phyloP scores from a whole-genome alignment of 1,284 basidiomycete species.

The Dichomitus squalens region DNA sequence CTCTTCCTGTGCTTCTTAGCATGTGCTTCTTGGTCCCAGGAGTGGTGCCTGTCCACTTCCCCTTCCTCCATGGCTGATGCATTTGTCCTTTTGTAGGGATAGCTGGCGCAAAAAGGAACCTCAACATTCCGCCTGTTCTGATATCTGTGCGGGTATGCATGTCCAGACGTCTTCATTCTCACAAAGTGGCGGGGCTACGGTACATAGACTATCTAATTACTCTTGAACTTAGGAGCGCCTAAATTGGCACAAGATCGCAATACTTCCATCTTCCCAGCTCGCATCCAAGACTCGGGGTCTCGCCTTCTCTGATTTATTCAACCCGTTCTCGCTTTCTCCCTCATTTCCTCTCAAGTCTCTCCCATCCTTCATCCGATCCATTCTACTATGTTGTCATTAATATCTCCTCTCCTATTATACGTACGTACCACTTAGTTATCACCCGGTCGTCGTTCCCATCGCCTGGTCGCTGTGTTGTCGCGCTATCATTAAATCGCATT shows the following conservation, averaged over 20 bases:
- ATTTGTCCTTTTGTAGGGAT: neutral
- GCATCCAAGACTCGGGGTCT: neutral
- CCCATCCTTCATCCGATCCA: neutral
- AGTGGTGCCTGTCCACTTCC: neutral
- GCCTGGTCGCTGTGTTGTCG: constrained; percentile 2
- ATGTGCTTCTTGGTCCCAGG: too few relatives aligned
- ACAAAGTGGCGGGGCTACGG: neutral
- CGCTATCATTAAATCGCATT: neutral
- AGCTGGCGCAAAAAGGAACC: too few relatives aligned
- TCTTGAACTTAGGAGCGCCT: neutral
- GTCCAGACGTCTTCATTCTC: neutral
- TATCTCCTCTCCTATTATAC: neutral
- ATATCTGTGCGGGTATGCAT: neutral
- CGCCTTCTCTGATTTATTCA: neutral
- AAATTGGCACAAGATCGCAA: neutral
- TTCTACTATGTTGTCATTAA: neutral
- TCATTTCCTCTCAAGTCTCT: too few relatives aligned
- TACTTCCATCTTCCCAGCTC: neutral
- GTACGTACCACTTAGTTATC: neutral
- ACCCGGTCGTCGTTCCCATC: neutral
- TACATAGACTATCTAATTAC: neutral
- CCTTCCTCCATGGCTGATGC: neutral
- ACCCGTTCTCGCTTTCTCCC: neutral
- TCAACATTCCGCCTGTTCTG: neutral
- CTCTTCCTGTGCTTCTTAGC: neutral